Base-by-base conservation (phyloP, 2,329 filamentous ascomycete species). In the Piedraia hortae region DNA sequence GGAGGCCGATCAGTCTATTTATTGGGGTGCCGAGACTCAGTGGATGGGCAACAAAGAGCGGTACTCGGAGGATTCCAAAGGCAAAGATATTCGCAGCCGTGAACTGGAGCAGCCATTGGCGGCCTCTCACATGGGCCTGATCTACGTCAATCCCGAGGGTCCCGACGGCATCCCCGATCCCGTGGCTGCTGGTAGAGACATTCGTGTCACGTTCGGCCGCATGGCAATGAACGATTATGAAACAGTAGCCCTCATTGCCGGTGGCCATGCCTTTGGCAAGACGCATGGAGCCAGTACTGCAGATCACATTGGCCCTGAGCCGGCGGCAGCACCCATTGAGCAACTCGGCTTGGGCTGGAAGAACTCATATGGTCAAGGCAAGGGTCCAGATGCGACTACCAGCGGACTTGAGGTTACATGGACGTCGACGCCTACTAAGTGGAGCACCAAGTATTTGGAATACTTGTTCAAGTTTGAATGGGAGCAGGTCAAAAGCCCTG, bases 181-280 rank as follows among this genome's bases (percentile, higher is more conserved):
- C 10, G 44, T 66, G 18, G 65, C 66, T 8, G 57, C 72, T 2
- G 72, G 62, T 18, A 47, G 55, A 26, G 72, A 80, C 36, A 78
- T 78, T 39, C 68, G 69, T 31, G 56, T 53, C 26, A 74, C 72
- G 10, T 80, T 78, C 34, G 55, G 54, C 30, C 69, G 70, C 42
- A 78, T 80, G 71, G 71, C 64, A 29, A 78, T 80, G 72, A 63
- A 73, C 39, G 69, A 78, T 39, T 64, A 73, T 46, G 72, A 80
- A 53, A 80, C 72, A 0, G 71, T 73, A 24, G 71, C 72, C 8
- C 50, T 80, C 20, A 78, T 80, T 39, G 66, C 66, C 17, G 72
- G 72, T 38, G 72, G 72, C 17, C 72, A 80, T 53, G 56, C 62
- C 12, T 74, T 80, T 34, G 72, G 72, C 36, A 80, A 80, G 59